A percentile compares a stretch with the other conserved stretches of the same genome.
Conservation (phyloP, 2,329 filamentous ascomycete species). For the Aspergillus sp. region DNA sequence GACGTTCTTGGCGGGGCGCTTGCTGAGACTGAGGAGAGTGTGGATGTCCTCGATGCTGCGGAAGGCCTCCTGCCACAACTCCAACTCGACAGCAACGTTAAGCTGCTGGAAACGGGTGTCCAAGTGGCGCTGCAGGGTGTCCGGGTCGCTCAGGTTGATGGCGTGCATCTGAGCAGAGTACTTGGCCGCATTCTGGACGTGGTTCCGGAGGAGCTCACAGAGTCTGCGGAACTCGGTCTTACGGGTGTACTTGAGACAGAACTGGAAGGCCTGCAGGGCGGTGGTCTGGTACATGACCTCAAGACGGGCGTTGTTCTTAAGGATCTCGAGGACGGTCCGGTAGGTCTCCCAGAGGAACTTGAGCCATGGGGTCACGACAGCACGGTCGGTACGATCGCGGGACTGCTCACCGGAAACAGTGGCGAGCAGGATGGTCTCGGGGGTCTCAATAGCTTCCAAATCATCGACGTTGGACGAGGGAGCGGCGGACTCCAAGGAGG, state of each 20-base stretch:
- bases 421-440: constrained; percentile 94
- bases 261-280: constrained; percentile 96
- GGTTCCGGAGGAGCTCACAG: constrained; percentile 95
- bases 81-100: constrained; percentile 94
- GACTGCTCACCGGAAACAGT: constrained; percentile 98
- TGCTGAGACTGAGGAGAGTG: constrained; percentile 93
- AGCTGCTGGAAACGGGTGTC: constrained; percentile 98
- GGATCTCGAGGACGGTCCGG: constrained; percentile 93
- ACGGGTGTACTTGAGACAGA: constrained; percentile 94
- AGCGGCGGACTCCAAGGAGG: constrained; percentile 70
- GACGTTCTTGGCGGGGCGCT: constrained; percentile 94
- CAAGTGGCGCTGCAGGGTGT: constrained; percentile 93
- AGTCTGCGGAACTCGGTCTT: constrained; percentile 99
- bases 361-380: constrained; percentile 97
- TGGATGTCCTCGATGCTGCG: constrained; percentile 98
- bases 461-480: constrained; percentile 79
- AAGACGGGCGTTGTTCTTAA: constrained; percentile 96
- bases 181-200: constrained; percentile 98
- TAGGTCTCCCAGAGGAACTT: constrained; percentile 99
- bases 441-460: constrained; percentile 93
- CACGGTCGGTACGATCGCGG: constrained; percentile 92
- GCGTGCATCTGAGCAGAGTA: constrained; percentile 99
- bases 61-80: constrained; percentile 99
- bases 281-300: constrained; percentile 98
- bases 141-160: constrained; percentile 96